These are phyloP conservation scores for Myrica gale DNA, from an alignment of 306 rosid genomes.

Conservation along the genomic window DNA sequence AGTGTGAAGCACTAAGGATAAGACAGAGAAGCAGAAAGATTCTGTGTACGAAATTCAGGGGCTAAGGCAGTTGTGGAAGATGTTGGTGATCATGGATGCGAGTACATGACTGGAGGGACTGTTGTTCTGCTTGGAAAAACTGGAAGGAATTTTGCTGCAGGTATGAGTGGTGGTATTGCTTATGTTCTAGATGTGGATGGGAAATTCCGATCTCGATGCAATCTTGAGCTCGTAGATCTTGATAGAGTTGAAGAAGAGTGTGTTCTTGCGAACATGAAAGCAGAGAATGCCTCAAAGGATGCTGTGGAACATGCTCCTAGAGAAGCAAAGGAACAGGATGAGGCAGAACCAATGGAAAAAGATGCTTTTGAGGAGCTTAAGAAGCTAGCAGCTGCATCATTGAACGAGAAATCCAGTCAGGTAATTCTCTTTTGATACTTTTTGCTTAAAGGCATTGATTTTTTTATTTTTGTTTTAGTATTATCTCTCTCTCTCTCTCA, in stretches of 20 bases:
- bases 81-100: constrained; percentile 99
- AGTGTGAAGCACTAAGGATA: too few species aligned
- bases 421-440: constrained; percentile 31
- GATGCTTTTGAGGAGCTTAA: constrained; percentile 98
- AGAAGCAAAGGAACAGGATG: constrained; percentile 48
- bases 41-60: constrained; percentile 97
- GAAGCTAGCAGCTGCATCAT: constrained; percentile 68
- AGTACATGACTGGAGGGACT: constrained; percentile 98
- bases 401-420: constrained; percentile 59
- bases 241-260: constrained; percentile 85
- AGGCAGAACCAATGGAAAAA: constrained; percentile 49
- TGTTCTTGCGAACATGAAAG: constrained; percentile 63
- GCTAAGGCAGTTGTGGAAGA: constrained; percentile 97
- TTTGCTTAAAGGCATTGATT: too few species aligned
- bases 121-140: constrained; percentile 94
- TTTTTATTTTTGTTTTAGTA: too few species aligned
- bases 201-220: constrained; percentile 69
- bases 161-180: constrained; percentile 99
- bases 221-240: constrained; percentile 88
- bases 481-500: too few species aligned
- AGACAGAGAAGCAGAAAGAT: constrained; percentile 98
- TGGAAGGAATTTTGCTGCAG: constrained; percentile 97
- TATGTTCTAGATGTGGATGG: constrained; percentile 78
- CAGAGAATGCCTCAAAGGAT: constrained; percentile 48
- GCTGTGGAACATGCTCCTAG: constrained; percentile 35